Base-by-base conservation (phyloP, 2,329 filamentous ascomycete species). In the Fusarium sororula region DNA sequence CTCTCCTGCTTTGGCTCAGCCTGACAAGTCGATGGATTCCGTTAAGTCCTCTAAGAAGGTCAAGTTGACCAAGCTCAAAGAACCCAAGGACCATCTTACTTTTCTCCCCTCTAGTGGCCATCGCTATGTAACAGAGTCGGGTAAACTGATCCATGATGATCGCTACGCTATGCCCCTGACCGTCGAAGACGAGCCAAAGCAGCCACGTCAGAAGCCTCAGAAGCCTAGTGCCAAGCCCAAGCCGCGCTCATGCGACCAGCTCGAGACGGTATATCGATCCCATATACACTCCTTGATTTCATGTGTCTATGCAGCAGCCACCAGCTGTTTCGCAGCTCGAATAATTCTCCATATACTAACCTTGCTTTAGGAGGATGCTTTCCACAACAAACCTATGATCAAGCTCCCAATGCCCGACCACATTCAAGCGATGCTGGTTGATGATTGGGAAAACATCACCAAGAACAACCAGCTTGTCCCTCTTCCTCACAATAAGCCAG, bases 371-470 rank as follows among this genome's bases (percentile, higher is more conserved):
- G 96, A 98, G 85, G 96, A 98, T 70, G 86, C 89, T 9, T 99
- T 98, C 81, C 90, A 95, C 79, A 88, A 89, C 72, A 91, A 95
- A 66, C 95, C 96, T 26, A 94, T 94, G 24, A 92, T 99, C 78
- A 94, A 94, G 77, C 89, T 99, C 47, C 88, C 92, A 56, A 91
- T 98, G 73, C 95, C 96, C 1, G 96, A 98, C 80, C 90, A 93
- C 74, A 88, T 99, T 75, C 98, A 98, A 85, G 94, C 93, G 22
- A 89, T 97, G 72, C 90, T 99, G 7, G 96, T 99, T 28, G 96
- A 99, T 81, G 96, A 99, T 82, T 99, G 96, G 96, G 96, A 99
- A 83, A 97, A 98, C 78, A 91, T 99, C 70, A 99, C 96, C 64
- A 98, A 98, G 85, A 96, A 97, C 80, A 90, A 94, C 76, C 94